phyloP scores from a whole-genome alignment of 352 stramenopile species.

The Aphanomyces stellatus region DNA sequence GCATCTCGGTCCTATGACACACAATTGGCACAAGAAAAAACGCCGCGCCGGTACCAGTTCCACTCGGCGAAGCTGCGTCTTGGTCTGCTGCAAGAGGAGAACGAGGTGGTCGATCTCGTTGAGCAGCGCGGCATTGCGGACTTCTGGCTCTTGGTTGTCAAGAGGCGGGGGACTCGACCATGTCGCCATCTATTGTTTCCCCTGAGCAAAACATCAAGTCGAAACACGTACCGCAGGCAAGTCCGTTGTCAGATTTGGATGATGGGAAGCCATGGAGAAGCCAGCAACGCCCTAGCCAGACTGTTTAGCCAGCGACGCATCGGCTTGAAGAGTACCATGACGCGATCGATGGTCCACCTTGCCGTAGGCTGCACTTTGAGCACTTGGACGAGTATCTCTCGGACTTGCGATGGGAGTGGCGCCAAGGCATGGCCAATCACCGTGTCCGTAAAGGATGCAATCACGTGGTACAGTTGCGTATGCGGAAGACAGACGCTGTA shows the following conservation, averaged over 20 bases:
- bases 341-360: constrained; percentile 40
- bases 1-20: constrained; percentile 19
- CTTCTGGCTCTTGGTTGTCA: not conserved
- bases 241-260: constrained; percentile 4
- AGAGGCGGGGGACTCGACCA: not conserved
- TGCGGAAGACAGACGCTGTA: constrained; percentile 31
- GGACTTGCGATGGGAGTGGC: constrained; percentile 27
- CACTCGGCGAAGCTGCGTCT: constrained; percentile 36
- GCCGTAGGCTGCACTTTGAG: constrained; percentile 35
- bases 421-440: constrained; percentile 34
- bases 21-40: constrained; percentile 20
- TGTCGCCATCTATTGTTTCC: too few species aligned
- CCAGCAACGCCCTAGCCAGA: not conserved
- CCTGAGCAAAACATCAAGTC: too few species aligned
- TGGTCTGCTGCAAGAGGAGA: constrained; percentile 36
- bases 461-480: constrained; percentile 40
- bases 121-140: constrained; percentile 5
- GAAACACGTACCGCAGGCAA: constrained; percentile 21
- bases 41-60: constrained; percentile 27
- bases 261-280: not conserved
- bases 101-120: constrained; percentile 26
- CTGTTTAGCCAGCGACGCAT: constrained; percentile 13
- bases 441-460: constrained; percentile 44
- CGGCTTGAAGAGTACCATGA: constrained; percentile 27
- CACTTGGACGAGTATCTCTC: constrained; percentile 34